These are phyloP conservation scores for Symbiodinium natans DNA, from an alignment of 73 alveolate genomes.

Conservation along the genomic window DNA sequence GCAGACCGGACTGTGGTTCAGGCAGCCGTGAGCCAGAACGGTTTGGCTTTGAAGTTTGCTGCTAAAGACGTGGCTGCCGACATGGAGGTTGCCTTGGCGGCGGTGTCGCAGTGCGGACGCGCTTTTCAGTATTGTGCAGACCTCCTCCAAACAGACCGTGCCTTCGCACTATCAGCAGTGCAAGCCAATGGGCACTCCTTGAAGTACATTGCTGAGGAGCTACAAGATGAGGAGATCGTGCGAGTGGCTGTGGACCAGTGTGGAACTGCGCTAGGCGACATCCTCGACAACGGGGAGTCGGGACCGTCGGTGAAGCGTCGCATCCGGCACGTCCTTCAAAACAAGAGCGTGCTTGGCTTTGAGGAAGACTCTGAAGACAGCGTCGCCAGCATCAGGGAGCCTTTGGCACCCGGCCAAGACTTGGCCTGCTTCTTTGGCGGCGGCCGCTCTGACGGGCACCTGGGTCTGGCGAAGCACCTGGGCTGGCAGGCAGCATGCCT, in stretches of 20 bases:
- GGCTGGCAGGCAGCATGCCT: slow-evolving; percentile 44
- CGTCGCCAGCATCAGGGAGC: neutral
- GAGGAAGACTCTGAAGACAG: neutral
- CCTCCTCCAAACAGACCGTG: neutral
- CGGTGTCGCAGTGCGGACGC: slow-evolving; percentile 67
- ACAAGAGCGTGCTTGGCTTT: slow-evolving; percentile 1
- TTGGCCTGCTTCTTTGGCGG: slow-evolving; percentile 31
- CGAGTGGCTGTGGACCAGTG: slow-evolving; percentile 46
- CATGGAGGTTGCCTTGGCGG: slow-evolving; percentile 24
- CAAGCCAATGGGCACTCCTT: neutral
- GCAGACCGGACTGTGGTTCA: slow-evolving; percentile 17
- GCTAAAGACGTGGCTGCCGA: slow-evolving; percentile 11
- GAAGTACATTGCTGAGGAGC: neutral
- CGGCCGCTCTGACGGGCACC: slow-evolving; percentile 6
- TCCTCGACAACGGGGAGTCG: slow-evolving; percentile 16
- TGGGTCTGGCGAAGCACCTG: neutral
- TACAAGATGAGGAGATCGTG: slow-evolving; percentile 64
- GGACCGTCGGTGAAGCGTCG: slow-evolving; percentile 21
- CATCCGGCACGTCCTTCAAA: slow-evolving; percentile 48
- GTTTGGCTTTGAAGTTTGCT: slow-evolving; percentile 49
- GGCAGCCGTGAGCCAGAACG: slow-evolving; percentile 31
- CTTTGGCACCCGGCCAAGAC: neutral
- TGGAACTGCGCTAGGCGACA: neutral
- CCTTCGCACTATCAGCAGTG: neutral
- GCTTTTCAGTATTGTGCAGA: slow-evolving; percentile 26